Evolutionary conservation across 83 land plant genomes (phyloP).

Genomic region (Thuja plicata): DNA sequence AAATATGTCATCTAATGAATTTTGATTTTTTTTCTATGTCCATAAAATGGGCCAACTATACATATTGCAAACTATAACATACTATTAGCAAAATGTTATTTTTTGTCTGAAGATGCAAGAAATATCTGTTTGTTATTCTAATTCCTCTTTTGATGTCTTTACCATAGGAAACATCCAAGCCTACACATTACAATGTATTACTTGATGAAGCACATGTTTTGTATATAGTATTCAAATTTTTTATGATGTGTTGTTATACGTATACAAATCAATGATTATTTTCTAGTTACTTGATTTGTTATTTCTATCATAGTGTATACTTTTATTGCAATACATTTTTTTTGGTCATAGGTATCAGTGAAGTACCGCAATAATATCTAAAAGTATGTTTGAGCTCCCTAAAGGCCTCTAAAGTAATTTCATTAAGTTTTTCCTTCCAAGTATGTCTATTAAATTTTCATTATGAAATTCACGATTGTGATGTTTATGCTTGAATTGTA

Average conservation of each 20-base stretch:
- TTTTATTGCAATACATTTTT: not conserved
- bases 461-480: not conserved
- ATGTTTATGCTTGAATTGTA: not conserved
- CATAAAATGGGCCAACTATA: conserved; percentile 58
- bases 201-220: conserved; percentile 53
- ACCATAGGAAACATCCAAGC: conserved; percentile 53
- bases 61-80: not conserved
- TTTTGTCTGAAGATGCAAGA: not conserved
- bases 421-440: not conserved
- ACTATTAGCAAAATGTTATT: not conserved
- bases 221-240: conserved; percentile 49
- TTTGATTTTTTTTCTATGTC: conserved; percentile 55
- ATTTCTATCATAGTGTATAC: not conserved
- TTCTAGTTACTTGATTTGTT: not conserved
- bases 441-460: too few relatives aligned
- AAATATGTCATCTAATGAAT: conserved; percentile 47
- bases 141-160: not conserved
- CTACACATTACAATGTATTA: conserved; percentile 69
- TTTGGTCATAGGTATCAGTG: conserved; percentile 14
- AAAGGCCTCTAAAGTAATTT: not conserved
- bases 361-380: conserved; percentile 18
- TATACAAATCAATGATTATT: conserved; percentile 28
- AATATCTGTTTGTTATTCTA: not conserved
- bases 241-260: conserved; percentile 45
- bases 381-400: not conserved